A percentile compares a stretch with the other conserved stretches of the same genome.
Conservation (phyloP, 1,284 basidiomycete genomes). For the Ganoderma resinaceum region DNA sequence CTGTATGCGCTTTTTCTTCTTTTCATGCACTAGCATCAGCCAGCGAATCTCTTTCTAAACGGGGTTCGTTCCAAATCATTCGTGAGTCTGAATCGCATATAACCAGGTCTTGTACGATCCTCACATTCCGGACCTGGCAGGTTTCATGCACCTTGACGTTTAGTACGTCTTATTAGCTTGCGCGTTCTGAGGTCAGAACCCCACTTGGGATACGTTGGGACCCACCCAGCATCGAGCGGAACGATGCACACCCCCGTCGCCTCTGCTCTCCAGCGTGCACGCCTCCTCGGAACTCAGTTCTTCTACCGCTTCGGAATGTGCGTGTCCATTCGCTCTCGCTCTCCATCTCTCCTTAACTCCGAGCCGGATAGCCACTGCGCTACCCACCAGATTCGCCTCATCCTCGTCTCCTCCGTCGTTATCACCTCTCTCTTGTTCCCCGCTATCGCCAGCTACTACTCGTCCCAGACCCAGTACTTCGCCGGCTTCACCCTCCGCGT, state of each 20-base stretch:
- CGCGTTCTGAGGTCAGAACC: not conserved
- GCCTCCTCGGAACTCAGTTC: slow-evolving; percentile 55
- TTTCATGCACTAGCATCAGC: slow-evolving; percentile 1
- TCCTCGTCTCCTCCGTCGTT: slow-evolving; percentile 92
- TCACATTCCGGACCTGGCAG: not conserved
- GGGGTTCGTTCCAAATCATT: not conserved
- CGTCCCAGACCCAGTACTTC: slow-evolving; percentile 68
- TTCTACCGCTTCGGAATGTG: slow-evolving; percentile 81
- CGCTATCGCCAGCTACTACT: slow-evolving; percentile 85
- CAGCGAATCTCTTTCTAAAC: not conserved
- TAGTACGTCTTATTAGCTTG: slow-evolving; percentile 2
- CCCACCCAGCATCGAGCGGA: slow-evolving; percentile 5
- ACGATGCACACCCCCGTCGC: slow-evolving; percentile 24
- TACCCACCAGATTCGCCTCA: slow-evolving; percentile 91
- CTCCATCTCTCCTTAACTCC: slow-evolving; percentile 15
- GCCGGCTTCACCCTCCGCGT: slow-evolving; percentile 62
- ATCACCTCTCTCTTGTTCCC: slow-evolving; percentile 97
- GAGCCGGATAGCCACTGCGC: slow-evolving; percentile 71
- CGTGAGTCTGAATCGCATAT: slow-evolving; percentile 9
- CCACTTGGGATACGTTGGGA: no score
- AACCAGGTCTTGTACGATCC: slow-evolving; percentile 8
- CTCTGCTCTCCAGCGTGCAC: slow-evolving; percentile 42
- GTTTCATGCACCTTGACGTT: slow-evolving; percentile 9
- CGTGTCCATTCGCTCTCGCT: slow-evolving; percentile 42
- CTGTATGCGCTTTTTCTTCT: not conserved